phyloP scores from a whole-genome alignment of 495 filamentous ascomycete genomes.

The Baudoinia panamericana region DNA sequence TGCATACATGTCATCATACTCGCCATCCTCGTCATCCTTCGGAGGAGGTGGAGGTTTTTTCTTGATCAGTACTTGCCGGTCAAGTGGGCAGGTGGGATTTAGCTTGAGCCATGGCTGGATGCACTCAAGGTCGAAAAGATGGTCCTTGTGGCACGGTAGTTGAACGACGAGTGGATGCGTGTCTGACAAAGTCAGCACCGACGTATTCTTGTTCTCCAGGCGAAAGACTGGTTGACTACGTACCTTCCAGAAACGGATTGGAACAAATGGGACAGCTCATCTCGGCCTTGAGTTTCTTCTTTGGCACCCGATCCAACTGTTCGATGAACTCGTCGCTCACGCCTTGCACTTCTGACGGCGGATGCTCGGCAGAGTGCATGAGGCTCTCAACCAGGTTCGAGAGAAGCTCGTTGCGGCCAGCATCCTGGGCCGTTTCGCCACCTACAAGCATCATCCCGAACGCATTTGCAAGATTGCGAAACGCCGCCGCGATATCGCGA shows the following conservation, averaged over 20 bases:
- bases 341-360: constrained; percentile 56
- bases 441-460: constrained; percentile 33
- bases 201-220: not conserved
- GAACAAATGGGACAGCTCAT: constrained; percentile 80
- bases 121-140: constrained; percentile 87
- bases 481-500: constrained; percentile 52
- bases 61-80: constrained; percentile 65
- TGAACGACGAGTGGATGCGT: constrained; percentile 66
- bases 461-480: constrained; percentile 47
- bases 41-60: constrained; percentile 42
- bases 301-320: constrained; percentile 66
- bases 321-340: constrained; percentile 73
- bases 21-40: constrained; percentile 34
- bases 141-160: constrained; percentile 68
- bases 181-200: constrained; percentile 3
- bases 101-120: constrained; percentile 84
- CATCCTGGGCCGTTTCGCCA: constrained; percentile 6
- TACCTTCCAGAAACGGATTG: constrained; percentile 67
- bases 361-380: constrained; percentile 47
- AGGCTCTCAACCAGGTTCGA: constrained; percentile 48
- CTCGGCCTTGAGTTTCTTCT: constrained; percentile 47
- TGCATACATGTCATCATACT: constrained; percentile 32
- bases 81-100: constrained; percentile 80
- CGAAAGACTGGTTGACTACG: constrained; percentile 18
- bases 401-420: constrained; percentile 38